Evolutionary conservation across 163 green algal species (phyloP).

Genomic region (Prototheca cutis): DNA sequence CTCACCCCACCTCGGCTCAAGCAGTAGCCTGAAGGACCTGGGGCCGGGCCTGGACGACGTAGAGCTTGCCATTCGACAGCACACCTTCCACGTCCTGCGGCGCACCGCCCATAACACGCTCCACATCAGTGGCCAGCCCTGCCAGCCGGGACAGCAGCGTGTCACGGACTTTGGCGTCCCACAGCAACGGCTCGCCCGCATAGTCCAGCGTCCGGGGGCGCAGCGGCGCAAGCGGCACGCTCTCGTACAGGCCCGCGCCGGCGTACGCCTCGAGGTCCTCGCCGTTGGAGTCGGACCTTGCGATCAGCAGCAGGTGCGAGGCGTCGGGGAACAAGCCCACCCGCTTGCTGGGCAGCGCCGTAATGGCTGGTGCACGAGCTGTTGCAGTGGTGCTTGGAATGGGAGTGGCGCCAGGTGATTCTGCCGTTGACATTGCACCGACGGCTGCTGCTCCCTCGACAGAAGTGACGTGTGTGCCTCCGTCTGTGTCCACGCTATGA

Average conservation of each 20-base stretch:
- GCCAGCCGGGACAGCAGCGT: constrained; percentile 39
- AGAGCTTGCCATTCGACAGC: constrained; percentile 34
- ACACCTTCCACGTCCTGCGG: constrained; percentile 76
- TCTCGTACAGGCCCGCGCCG: constrained; percentile 53
- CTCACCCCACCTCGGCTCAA: too few relatives aligned
- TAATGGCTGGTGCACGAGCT: constrained; percentile 9
- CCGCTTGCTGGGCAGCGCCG: constrained; percentile 66
- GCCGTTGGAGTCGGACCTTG: constrained; percentile 68
- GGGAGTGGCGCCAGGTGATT: too few relatives aligned
- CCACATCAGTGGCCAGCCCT: constrained; percentile 32
- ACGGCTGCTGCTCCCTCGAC: too few relatives aligned
- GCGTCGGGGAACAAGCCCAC: constrained; percentile 31
- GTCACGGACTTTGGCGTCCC: constrained; percentile 38
- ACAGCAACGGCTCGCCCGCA: constrained; percentile 52
- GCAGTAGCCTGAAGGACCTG: constrained; percentile 51
- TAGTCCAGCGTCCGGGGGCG: constrained; percentile 38
- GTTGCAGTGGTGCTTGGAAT: too few relatives aligned
- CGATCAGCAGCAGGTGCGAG: constrained; percentile 37
- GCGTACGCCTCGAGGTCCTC: constrained; percentile 67
- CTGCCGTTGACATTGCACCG: too few relatives aligned
- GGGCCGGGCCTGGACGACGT: constrained; percentile 69
- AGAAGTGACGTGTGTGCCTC: too few relatives aligned
- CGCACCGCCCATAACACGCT: constrained; percentile 40
- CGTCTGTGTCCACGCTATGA: too few relatives aligned
- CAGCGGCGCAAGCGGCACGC: constrained; percentile 31